phyloP scores from a whole-genome alignment of 1,284 basidiomycete genomes.

The Ustilago nuda region DNA sequence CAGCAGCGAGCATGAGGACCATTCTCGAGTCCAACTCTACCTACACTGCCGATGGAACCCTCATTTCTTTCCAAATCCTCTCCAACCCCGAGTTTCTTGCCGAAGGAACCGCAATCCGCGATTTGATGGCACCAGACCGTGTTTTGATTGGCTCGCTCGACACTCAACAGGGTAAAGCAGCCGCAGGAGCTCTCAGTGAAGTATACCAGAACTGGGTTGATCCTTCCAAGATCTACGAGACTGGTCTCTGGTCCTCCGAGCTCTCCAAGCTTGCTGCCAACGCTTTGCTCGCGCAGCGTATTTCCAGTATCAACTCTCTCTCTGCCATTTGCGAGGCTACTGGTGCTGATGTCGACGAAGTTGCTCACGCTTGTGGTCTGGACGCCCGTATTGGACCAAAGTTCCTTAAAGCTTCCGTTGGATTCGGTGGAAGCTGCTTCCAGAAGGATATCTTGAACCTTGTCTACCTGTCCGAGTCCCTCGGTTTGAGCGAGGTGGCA shows the following conservation, averaged over 20 bases:
- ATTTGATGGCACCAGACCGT: constrained; percentile 89
- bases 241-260: constrained; percentile 98
- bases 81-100: constrained; percentile 99
- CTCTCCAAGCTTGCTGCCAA: constrained; percentile 98
- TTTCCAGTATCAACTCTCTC: constrained; percentile 97
- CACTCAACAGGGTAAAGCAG: constrained; percentile 83
- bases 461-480: constrained; percentile 88
- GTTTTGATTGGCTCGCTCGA: constrained; percentile 96
- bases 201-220: constrained; percentile 98
- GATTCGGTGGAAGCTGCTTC: constrained; percentile 99
- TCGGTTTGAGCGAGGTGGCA: constrained; percentile 96
- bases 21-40: constrained; percentile 95
- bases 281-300: constrained; percentile 93
- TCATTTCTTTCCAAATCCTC: constrained; percentile 94
- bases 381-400: constrained; percentile 93
- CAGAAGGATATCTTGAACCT: constrained; percentile 90
- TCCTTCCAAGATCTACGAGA: constrained; percentile 85
- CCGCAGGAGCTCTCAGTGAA: constrained; percentile 79
- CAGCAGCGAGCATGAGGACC: constrained; percentile 97
- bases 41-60: constrained; percentile 73
- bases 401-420: constrained; percentile 93
- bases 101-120: constrained; percentile 93
- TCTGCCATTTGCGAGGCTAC: constrained; percentile 99
- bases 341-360: constrained; percentile 98
- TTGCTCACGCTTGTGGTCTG: constrained; percentile 91